Conservation (phyloP, 2,329 filamentous ascomycete species). For the Atkinsonella texensis region DNA sequence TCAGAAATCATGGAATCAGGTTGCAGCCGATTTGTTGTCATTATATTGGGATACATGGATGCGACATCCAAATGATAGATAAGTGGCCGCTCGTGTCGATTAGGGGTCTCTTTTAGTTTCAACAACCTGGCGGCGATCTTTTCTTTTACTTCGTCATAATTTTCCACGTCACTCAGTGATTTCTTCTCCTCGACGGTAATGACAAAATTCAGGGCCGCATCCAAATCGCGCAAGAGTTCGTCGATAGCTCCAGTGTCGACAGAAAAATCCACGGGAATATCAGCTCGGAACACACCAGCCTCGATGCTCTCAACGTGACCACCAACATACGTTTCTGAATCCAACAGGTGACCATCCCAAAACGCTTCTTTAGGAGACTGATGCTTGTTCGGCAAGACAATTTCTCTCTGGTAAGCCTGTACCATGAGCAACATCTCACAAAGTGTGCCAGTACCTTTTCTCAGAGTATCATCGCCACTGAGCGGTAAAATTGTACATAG, state of each 20-base stretch:
- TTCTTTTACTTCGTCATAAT: constrained; percentile 73
- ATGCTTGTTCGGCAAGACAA: constrained; percentile 94
- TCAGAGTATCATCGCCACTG: constrained; percentile 79
- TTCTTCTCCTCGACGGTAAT: constrained; percentile 78
- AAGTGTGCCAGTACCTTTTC: constrained; percentile 95
- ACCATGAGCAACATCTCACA: constrained; percentile 99
- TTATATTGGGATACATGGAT: constrained; percentile 99
- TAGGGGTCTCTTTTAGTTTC: constrained; percentile 68
- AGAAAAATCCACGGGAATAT: constrained; percentile 89
- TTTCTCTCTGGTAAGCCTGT: constrained; percentile 83
- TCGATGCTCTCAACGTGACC: constrained; percentile 99
- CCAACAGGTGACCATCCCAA: constrained; percentile 90
- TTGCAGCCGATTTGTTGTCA: constrained; percentile 96
- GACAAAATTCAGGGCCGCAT: constrained; percentile 80
- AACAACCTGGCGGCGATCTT: constrained; percentile 65
- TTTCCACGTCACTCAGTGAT: constrained; percentile 63
- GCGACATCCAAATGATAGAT: constrained; percentile 98
- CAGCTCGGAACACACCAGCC: constrained; percentile 88
- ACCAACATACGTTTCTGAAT: constrained; percentile 96
- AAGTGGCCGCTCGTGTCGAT: constrained; percentile 71
- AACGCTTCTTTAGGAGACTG: constrained; percentile 83
- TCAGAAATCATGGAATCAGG: constrained; percentile 99
- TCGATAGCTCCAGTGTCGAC: constrained; percentile 85
- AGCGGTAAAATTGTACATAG: constrained; percentile 92
- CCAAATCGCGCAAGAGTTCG: constrained; percentile 74